A percentile compares a stretch with the other conserved stretches of the same genome.
Evolutionary conservation across 1,139 yeast species (phyloP).

Genomic region (Yamadazyma dushanensis): DNA sequence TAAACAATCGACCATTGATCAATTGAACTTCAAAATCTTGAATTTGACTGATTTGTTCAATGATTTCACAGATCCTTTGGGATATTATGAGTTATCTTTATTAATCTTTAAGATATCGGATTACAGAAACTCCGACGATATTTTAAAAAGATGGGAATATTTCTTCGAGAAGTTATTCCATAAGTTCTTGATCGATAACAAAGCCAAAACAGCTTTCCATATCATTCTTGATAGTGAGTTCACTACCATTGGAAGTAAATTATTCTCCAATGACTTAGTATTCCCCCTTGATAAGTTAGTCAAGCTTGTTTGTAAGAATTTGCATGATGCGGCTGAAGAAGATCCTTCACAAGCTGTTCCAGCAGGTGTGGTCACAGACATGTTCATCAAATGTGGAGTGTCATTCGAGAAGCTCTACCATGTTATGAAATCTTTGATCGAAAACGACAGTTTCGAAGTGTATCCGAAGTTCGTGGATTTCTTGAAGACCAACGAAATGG

Average conservation of each 20-base stretch:
- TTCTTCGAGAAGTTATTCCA: conserved; percentile 51
- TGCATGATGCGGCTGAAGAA: conserved; percentile 38
- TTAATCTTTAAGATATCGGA: conserved; percentile 81
- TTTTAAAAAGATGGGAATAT: conserved; percentile 69
- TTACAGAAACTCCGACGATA: conserved; percentile 70
- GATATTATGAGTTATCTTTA: conserved; percentile 81
- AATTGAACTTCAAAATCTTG: conserved; percentile 64
- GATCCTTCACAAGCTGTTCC: conserved; percentile 48
- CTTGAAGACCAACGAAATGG: conserved; percentile 52
- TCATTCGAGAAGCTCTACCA: conserved; percentile 68
- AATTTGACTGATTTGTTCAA: conserved; percentile 81
- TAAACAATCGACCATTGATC: conserved; percentile 47
- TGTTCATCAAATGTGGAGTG: conserved; percentile 77
- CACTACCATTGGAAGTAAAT: conserved; percentile 43
- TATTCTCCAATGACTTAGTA: conserved; percentile 60
- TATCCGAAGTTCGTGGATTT: conserved; percentile 45
- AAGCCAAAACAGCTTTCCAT: conserved; percentile 40
- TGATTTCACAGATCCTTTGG: conserved; percentile 82
- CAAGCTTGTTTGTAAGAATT: conserved; percentile 51
- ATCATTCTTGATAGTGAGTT: conserved; percentile 39
- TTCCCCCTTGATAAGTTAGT: conserved; percentile 78
- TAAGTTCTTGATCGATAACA: conserved; percentile 29
- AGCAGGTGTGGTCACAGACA: conserved; percentile 51
- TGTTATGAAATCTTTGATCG: conserved; percentile 66
- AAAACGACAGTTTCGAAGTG: conserved; percentile 55